These are phyloP conservation scores for Boletus rex-veris DNA, from an alignment of 768 basidiomycete genomes.

Conservation along the genomic window DNA sequence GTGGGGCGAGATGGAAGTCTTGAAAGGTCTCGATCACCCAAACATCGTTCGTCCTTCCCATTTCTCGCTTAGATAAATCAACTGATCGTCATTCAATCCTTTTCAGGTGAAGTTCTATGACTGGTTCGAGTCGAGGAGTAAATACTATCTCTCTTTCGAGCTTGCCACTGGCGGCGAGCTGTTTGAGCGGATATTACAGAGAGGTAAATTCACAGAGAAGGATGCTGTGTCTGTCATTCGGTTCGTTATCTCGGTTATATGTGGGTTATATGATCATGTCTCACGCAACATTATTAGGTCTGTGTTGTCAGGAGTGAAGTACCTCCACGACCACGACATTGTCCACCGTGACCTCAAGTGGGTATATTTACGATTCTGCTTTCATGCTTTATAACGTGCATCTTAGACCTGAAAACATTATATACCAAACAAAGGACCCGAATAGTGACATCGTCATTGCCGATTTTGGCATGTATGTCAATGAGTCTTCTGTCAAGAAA, in stretches of 20 bases:
- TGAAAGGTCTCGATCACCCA: slow-evolving; percentile 85
- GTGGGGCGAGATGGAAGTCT: slow-evolving; percentile 90
- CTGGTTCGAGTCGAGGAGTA: slow-evolving; percentile 91
- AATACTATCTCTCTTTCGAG: slow-evolving; percentile 95
- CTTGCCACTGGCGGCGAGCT: slow-evolving; percentile 93
- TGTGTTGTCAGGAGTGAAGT: slow-evolving; percentile 78
- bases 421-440: slow-evolving; percentile 75
- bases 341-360: slow-evolving; percentile 97
- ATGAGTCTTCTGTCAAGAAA: not conserved
- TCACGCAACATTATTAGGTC: slow-evolving; percentile 45
- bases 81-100: not conserved
- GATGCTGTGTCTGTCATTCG: slow-evolving; percentile 79
- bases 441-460: slow-evolving; percentile 91
- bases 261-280: not conserved
- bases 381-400: not conserved
- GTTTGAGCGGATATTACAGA: slow-evolving; percentile 80
- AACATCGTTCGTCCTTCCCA: slow-evolving; percentile 65
- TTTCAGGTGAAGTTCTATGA: slow-evolving; percentile 92
- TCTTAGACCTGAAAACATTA: slow-evolving; percentile 88
- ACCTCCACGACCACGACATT: slow-evolving; percentile 88
- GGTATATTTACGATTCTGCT: slow-evolving; percentile 14
- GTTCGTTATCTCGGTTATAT: slow-evolving; percentile 38
- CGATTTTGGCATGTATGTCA: slow-evolving; percentile 90
- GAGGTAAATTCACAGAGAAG: slow-evolving; percentile 90
- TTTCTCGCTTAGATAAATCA: not conserved